Percentiles rank a stretch among this genome's conserved stretches.
phyloP scores from a whole-genome alignment of 495 filamentous ascomycete genomes.

The Barbatosphaeria neglecta region DNA sequence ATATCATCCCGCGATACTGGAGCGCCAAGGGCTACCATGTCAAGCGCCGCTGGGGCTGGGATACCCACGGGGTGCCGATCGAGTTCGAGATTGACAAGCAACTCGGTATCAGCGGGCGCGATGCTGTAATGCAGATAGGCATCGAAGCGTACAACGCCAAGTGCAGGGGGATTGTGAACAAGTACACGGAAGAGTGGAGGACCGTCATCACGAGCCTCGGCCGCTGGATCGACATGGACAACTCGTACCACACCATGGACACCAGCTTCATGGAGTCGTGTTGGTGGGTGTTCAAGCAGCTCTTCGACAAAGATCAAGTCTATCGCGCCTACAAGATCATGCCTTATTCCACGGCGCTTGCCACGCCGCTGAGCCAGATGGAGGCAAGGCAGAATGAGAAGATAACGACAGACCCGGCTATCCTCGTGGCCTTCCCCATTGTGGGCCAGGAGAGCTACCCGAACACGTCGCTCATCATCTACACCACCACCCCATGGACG shows the following conservation, averaged over 20 bases:
- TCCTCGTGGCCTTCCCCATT: conserved; percentile 81
- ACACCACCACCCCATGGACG: conserved; percentile 98
- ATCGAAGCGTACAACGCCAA: conserved; percentile 88
- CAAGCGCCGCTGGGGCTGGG: conserved; percentile 59
- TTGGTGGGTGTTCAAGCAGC: conserved; percentile 94
- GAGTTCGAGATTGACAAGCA: conserved; percentile 99
- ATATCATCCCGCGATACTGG: conserved; percentile 95
- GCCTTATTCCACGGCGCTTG: conserved; percentile 88
- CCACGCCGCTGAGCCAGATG: conserved; percentile 85
- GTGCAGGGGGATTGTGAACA: conserved; percentile 90
- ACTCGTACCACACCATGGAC: conserved; percentile 64
- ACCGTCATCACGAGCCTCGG: conserved; percentile 81
- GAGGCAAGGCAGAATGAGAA: conserved; percentile 93
- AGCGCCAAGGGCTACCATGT: conserved; percentile 94
- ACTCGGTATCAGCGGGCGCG: conserved; percentile 75
- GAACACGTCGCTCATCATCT: conserved; percentile 65
- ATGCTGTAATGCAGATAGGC: conserved; percentile 78
- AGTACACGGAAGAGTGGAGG: conserved; percentile 81
- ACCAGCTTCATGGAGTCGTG: conserved; percentile 88
- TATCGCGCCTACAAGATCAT: conserved; percentile 87
- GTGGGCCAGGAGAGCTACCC: conserved; percentile 57
- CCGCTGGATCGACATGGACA: conserved; percentile 95
- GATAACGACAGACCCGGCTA: conserved; percentile 84
- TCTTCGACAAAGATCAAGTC: conserved; percentile 78
- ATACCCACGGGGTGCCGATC: conserved; percentile 91